phyloP scores from a whole-genome alignment of 805 yeast species.

The Saturnispora kantuleensis region DNA sequence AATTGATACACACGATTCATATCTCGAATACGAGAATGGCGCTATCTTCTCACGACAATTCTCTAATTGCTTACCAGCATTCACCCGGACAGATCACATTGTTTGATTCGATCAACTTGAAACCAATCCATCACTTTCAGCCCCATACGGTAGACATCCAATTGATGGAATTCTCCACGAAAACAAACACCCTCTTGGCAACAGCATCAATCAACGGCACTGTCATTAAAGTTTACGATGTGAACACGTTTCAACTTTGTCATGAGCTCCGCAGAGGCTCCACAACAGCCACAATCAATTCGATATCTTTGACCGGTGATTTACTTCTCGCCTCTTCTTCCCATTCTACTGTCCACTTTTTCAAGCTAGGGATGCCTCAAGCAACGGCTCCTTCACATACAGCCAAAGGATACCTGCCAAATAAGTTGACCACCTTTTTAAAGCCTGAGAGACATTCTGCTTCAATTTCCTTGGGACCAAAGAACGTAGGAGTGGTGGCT shows the following conservation, averaged over 20 bases:
- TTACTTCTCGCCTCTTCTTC: conserved; percentile 78
- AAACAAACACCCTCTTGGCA: conserved; percentile 65
- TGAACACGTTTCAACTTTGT: conserved; percentile 50
- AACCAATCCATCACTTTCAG: conserved; percentile 71
- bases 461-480: neutral
- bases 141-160: conserved; percentile 80
- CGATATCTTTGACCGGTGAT: conserved; percentile 65
- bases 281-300: conserved; percentile 70
- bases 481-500: neutral
- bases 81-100: conserved; percentile 63
- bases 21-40: conserved; percentile 27
- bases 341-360: conserved; percentile 88
- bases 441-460: neutral
- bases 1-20: conserved; percentile 63
- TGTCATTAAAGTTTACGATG: conserved; percentile 69
- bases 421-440: neutral
- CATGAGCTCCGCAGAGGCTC: conserved; percentile 79
- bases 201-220: conserved; percentile 91
- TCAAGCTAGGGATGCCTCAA: conserved; percentile 24
- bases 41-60: conserved; percentile 33
- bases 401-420: neutral
- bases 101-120: conserved; percentile 64
- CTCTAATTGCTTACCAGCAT: conserved; percentile 48
- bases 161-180: conserved; percentile 54
- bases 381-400: neutral